A percentile compares a stretch with the other conserved stretches of the same genome.
These are phyloP conservation scores for Erodium moschatum DNA, from an alignment of 441 rosid genomes.

Conservation along the genomic window DNA sequence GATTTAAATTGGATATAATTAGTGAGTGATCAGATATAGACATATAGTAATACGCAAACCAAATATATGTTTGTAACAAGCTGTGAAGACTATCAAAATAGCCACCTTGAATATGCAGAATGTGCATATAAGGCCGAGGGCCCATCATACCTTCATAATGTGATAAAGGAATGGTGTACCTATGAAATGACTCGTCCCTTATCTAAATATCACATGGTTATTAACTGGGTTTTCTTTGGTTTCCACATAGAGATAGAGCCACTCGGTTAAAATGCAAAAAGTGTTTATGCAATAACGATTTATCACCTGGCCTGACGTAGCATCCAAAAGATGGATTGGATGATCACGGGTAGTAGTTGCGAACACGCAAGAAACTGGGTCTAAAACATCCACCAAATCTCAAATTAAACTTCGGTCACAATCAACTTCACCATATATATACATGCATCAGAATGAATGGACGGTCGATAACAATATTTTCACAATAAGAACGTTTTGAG, in stretches of 20 bases:
- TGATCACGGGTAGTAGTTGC: conserved; percentile 84
- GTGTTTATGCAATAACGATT: not conserved
- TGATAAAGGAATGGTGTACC: not conserved
- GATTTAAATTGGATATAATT: conserved; percentile 18
- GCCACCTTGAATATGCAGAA: not conserved
- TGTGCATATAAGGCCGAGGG: not conserved
- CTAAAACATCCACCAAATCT: conserved; percentile 34
- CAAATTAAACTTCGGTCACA: conserved; percentile 18
- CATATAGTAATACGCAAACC: conserved; percentile 13
- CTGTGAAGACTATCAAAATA: conserved; percentile 10
- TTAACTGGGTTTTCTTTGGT: conserved; percentile 13
- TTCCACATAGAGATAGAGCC: conserved; percentile 5
- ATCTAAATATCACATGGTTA: conserved; percentile 3
- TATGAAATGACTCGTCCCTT: conserved; percentile 1
- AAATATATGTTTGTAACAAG: conserved; percentile 2
- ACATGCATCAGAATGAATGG: not conserved
- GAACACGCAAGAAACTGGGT: conserved; percentile 75
- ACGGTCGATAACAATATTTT: not conserved
- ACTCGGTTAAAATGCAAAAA: not conserved
- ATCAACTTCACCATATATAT: not conserved
- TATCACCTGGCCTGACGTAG: conserved; percentile 69
- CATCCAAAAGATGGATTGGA: conserved; percentile 97
- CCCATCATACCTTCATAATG: conserved; percentile 8
- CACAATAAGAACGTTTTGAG: not conserved
- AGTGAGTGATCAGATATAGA: conserved; percentile 19